Base-by-base conservation (phyloP, 192 early-diverging fungal genomes). In the Coemansia sp. region DNA sequence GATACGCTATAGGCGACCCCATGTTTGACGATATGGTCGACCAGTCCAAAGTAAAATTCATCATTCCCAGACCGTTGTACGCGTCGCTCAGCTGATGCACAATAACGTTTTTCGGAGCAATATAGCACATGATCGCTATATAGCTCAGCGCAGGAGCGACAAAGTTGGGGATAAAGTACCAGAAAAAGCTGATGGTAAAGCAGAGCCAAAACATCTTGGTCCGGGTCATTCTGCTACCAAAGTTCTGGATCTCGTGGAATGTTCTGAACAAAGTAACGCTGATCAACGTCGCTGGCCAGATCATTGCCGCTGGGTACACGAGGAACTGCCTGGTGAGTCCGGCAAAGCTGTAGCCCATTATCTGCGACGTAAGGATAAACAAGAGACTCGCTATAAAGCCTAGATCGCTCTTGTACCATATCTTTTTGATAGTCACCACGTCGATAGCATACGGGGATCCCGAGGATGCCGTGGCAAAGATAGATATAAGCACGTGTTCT, bases 201-300 rank as follows among this genome's bases (percentile, higher is more conserved):
- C 77, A 82, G 7, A 75, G 66, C 73, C 76, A 80, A 57, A 88
- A 88, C 64, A 84, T 69, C 33, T 73, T 65, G n/a, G 86, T 84
- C 29, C 86, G 81, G 14, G 84, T 79, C 73, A 88, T 67, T 10
- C 59, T 65, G 36, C 68, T 62, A 29, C 77, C 74, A 83, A 80
- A 80, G 83, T 87, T 38, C 71, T 88, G 84, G 45, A 73, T 52
- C 66, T 89, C 86, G 71, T 96, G 92, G 56, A 96, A 84, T 8
- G 92, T 88, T 7, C 87, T 85, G 80, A 93, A 92, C 32, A 94
- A 72, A 8, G 90, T 87, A 14, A 92, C 87, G 56, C 87, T 87
- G 54, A 90, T 85, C 52, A 97, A 81, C 33, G 86, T 89, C 8
- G 85, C 60, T 0, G 94, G 94, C 94, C 94, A 98, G 48, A 92